Evolutionary conservation across 805 yeast genomes (phyloP).

Genomic region (Yarrowia divulgata): DNA sequence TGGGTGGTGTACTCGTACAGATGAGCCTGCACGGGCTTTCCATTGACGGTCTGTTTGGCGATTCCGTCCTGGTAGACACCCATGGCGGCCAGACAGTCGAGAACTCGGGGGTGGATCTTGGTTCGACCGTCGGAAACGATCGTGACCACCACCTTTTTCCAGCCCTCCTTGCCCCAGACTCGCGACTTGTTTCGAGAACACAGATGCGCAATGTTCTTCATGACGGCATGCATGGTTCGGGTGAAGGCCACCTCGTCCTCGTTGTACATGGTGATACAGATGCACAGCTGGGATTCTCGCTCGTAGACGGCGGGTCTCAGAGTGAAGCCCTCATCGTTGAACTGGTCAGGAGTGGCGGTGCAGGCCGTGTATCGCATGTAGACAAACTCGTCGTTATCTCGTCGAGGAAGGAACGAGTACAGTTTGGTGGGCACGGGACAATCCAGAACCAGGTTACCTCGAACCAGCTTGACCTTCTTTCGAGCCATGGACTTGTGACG

Average conservation of each 20-base stretch:
- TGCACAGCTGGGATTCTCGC: conserved; percentile 89
- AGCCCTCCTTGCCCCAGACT: conserved; percentile 95
- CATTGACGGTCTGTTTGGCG: conserved; percentile 92
- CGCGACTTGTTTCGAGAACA: conserved; percentile 80
- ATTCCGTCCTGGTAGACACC: conserved; percentile 98
- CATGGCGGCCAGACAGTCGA: conserved; percentile 89
- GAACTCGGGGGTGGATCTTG: conserved; percentile 81
- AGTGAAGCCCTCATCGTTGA: conserved; percentile 79
- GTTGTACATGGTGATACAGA: conserved; percentile 96
- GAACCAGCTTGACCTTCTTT: conserved; percentile 75
- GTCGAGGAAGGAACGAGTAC: conserved; percentile 80
- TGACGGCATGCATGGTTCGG: conserved; percentile 92
- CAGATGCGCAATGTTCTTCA: conserved; percentile 88
- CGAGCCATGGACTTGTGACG: conserved; percentile 72
- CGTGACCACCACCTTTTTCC: conserved; percentile 95
- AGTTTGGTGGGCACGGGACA: conserved; percentile 94
- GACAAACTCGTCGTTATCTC: conserved; percentile 90
- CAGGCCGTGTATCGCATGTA: conserved; percentile 98
- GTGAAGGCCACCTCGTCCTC: conserved; percentile 91
- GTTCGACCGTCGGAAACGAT: conserved; percentile 95
- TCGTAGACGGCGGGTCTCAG: conserved; percentile 84
- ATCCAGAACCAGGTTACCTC: conserved; percentile 87
- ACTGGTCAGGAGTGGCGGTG: conserved; percentile 90
- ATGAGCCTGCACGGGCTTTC: conserved; percentile 90
- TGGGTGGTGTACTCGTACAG: conserved; percentile 96